phyloP scores from a whole-genome alignment of 495 filamentous ascomycete genomes.

The Usnea hakonensis region DNA sequence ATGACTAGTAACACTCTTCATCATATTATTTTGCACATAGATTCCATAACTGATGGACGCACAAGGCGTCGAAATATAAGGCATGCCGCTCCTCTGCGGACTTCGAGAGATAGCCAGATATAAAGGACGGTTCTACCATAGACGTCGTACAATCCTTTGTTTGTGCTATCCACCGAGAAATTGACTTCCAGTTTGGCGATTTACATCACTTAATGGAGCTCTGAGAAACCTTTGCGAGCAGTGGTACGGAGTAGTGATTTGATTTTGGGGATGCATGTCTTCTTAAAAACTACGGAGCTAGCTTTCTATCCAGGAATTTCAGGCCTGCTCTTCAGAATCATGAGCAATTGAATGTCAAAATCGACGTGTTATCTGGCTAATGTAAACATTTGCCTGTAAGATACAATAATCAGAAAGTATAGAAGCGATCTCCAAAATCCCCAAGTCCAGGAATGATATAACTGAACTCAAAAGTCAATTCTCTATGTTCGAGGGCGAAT shows the following conservation, averaged over 20 bases:
- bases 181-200: neutral
- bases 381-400: neutral
- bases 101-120: neutral
- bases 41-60: neutral
- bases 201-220: neutral
- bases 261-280: neutral
- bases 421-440: constrained; percentile 95
- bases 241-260: neutral
- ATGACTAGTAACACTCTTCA: constrained; percentile 24
- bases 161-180: neutral
- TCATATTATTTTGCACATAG: neutral
- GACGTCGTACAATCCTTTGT: no score
- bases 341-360: neutral
- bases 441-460: constrained; percentile 95
- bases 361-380: neutral
- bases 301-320: neutral
- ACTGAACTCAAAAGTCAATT: constrained; percentile 38
- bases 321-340: neutral
- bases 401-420: constrained; percentile 59
- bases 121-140: neutral
- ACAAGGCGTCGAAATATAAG: neutral
- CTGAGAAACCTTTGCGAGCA: neutral
- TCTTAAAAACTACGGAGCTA: neutral
- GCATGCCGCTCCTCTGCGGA: neutral
- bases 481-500: neutral